A percentile compares a stretch with the other conserved stretches of the same genome.
Evolutionary conservation across 2,329 filamentous ascomycete species (phyloP).

Genomic region (Pseudocercospora crystallina): DNA sequence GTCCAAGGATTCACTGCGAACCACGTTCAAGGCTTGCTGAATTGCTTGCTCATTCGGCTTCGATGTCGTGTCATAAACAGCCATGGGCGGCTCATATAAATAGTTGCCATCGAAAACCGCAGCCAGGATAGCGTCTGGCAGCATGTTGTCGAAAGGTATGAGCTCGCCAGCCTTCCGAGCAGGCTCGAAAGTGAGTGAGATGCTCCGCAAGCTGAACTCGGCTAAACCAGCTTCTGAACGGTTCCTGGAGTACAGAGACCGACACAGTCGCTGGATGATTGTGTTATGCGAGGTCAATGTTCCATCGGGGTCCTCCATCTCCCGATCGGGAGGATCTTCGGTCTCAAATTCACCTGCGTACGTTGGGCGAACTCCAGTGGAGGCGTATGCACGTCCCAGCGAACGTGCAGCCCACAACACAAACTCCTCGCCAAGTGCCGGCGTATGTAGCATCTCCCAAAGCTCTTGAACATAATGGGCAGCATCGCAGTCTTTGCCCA

Average conservation of each 20-base stretch:
- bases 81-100: constrained; percentile 27
- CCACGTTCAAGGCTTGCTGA: constrained; percentile 19
- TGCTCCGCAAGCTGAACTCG: constrained; percentile 39
- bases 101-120: constrained; percentile 27
- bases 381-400: constrained; percentile 78
- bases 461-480: constrained; percentile 35
- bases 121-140: constrained; percentile 26
- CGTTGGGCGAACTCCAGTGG: constrained; percentile 29
- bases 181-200: constrained; percentile 21
- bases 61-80: neutral
- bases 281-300: constrained; percentile 31
- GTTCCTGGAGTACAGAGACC: constrained; percentile 27
- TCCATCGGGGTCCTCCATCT: neutral
- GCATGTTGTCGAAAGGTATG: constrained; percentile 30
- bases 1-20: constrained; percentile 14
- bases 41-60: constrained; percentile 10
- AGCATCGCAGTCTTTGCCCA: constrained; percentile 67
- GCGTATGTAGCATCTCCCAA: constrained; percentile 23
- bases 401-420: constrained; percentile 82
- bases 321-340: too few relatives aligned
- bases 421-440: constrained; percentile 25
- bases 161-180: constrained; percentile 20
- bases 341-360: neutral
- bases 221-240: constrained; percentile 45
- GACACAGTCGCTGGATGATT: constrained; percentile 38